A percentile compares a stretch with the other conserved stretches of the same genome.
phyloP scores from a whole-genome alignment of 2,329 filamentous ascomycete genomes.

The Fusarium sp. region DNA sequence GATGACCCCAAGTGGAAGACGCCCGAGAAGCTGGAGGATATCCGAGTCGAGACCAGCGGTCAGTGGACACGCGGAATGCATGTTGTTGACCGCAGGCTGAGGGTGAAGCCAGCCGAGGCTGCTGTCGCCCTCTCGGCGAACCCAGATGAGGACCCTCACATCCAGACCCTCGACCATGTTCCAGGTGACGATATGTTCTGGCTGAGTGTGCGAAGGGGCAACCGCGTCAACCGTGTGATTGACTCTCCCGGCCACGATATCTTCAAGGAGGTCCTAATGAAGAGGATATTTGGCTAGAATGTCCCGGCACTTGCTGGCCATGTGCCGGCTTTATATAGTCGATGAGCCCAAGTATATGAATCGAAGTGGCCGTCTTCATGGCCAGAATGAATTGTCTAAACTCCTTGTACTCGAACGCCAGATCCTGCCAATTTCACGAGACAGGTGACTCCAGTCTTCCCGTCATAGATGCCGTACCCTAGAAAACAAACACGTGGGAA shows the following conservation, averaged over 20 bases:
- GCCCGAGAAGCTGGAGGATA: conserved; percentile 76
- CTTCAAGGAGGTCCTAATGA: conserved; percentile 76
- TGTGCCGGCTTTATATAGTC: conserved; percentile 34
- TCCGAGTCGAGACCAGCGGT: conserved; percentile 88
- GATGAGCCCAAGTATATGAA: conserved; percentile 23
- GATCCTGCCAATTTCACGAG: conserved; percentile 31
- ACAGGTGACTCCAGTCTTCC: conserved; percentile 20
- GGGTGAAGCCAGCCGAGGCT: conserved; percentile 64
- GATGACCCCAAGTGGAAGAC: conserved; percentile 70
- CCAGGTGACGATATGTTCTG: conserved; percentile 80
- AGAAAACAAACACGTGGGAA: conserved; percentile 28
- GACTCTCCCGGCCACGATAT: conserved; percentile 74
- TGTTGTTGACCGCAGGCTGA: conserved; percentile 78
- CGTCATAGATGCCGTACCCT: conserved; percentile 33
- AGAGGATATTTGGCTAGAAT: conserved; percentile 69
- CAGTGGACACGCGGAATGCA: conserved; percentile 98
- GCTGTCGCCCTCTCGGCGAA: conserved; percentile 56
- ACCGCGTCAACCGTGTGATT: conserved; percentile 82
- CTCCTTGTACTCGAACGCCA: conserved; percentile 46
- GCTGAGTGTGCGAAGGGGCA: conserved; percentile 80
- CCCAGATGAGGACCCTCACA: conserved; percentile 54
- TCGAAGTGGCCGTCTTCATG: conserved; percentile 30
- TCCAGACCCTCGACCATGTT: conserved; percentile 61
- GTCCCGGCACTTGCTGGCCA: not conserved
- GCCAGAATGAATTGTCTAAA: conserved; percentile 43